Evolutionary conservation across 1,139 yeast genomes (phyloP), one percentile per base, ranked within the genome.

Genomic region (Groenewaldozyma sp.): DNA sequence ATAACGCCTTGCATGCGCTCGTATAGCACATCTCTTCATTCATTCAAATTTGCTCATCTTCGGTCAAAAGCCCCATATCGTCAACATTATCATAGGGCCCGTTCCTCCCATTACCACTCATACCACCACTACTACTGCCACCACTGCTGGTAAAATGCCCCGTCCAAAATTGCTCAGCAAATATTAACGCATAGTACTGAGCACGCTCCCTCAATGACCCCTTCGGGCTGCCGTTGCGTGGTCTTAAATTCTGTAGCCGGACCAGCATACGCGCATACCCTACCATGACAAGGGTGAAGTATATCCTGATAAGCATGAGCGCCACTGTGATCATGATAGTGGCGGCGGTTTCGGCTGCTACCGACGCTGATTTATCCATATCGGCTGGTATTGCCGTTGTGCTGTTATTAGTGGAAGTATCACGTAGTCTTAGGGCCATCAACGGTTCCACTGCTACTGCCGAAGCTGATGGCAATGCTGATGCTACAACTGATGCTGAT

Each of bases 271-370:
- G 73, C 33, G 80, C 74, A 59, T 77, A 84, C 36, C 86, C 70
- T 39, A 78, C 55, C 21, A 83, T 57, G 7, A 82, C 72, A 45
- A 80, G 63, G 36, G 78, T 74, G 61, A 79, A 82, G 61, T 86
- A 83, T 34, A 80, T 46, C 45, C 94, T 69, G 24, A 71, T 56
- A 6, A 64, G 63, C n/a, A 76, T 63, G 21, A 81, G 67, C 10
- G 67, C 56, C 3, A 80, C 52, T 0, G 84, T 76, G 16, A 78
- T 63, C 13, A 76, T 57, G 20, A 78, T 65, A 2, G 87, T 82
- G 50, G 79, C 67, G 38, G 79, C 76, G 41, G 83, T 70, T 56
- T 87, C 96, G 53, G 84, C 75, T 1, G 73, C 67, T 33, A 78
- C 72, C 0, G 86, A 68, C 1, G 91, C 88, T 34, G 86, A 75